Conservation (phyloP, 2,329 filamentous ascomycete genomes). For the Curvularia sp. region DNA sequence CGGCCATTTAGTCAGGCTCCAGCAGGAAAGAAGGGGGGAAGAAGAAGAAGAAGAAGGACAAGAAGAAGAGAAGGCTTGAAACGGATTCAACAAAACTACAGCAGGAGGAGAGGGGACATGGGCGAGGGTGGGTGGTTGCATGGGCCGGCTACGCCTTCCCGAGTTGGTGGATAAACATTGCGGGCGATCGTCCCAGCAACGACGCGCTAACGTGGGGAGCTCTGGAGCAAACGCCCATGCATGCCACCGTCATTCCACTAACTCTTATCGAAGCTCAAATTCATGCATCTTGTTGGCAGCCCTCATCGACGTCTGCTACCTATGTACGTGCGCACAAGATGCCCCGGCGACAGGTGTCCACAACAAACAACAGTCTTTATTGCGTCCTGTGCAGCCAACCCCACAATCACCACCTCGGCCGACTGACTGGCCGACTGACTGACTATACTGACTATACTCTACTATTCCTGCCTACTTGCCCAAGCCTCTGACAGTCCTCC, state of each 20-base stretch:
- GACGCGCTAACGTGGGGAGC: constrained; percentile 21
- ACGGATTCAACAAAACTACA: constrained; percentile 31
- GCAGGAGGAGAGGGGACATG: constrained; percentile 32
- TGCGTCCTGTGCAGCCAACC: too few relatives aligned
- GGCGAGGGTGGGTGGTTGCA: constrained; percentile 25
- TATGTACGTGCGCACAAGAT: constrained; percentile 2
- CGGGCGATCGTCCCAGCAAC: constrained; percentile 29
- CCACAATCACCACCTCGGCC: neutral
- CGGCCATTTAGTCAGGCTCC: constrained; percentile 28
- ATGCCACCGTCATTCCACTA: constrained; percentile 13
- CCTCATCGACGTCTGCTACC: neutral
- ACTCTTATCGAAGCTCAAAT: constrained; percentile 9
- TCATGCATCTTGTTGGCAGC: too few relatives aligned
- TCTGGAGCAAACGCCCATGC: constrained; percentile 17
- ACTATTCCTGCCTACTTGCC: neutral
- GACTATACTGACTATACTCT: too few relatives aligned
- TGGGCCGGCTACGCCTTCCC: constrained; percentile 19
- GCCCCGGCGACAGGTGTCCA: neutral
- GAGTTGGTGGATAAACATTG: constrained; percentile 25
- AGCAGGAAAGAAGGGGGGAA: constrained; percentile 7
- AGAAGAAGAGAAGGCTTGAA: constrained; percentile 23
- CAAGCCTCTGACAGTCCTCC: constrained; percentile 9
- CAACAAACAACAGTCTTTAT: neutral
- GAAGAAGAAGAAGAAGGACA: constrained; percentile 17
- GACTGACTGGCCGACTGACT: too few relatives aligned